These are phyloP conservation scores for Penicillium brevicompactum DNA, from an alignment of 2,329 filamentous ascomycete species.

Conservation along the genomic window DNA sequence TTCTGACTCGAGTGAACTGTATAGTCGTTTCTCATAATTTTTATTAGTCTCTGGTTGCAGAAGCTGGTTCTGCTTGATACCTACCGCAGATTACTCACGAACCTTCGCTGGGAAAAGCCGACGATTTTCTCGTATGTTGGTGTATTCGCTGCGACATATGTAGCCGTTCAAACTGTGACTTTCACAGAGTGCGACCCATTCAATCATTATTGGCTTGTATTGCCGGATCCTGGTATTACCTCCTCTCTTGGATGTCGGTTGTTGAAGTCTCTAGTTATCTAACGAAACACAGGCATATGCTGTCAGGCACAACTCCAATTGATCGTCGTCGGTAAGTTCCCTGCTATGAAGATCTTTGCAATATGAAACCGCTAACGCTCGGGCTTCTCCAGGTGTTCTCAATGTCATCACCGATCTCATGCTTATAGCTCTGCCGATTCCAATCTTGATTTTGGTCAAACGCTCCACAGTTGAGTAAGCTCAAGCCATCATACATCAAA, in stretches of 20 bases:
- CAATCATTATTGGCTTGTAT: constrained; percentile 18
- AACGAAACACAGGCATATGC: constrained; percentile 9
- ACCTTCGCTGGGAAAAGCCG: constrained; percentile 17
- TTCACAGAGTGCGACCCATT: constrained; percentile 21
- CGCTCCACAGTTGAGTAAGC: constrained; percentile 11
- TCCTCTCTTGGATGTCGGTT: not conserved
- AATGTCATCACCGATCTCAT: constrained; percentile 17
- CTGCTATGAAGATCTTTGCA: not conserved
- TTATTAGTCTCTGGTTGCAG: constrained; percentile 19
- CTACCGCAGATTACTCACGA: constrained; percentile 13
- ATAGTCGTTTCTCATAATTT: constrained; percentile 1
- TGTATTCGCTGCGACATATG: constrained; percentile 15
- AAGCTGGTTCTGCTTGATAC: constrained; percentile 19
- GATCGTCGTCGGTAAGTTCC: constrained; percentile 15
- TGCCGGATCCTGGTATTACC: constrained; percentile 16
- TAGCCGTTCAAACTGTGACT: constrained; percentile 16
- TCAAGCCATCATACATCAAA: not conserved
- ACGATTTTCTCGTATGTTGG: constrained; percentile 13
- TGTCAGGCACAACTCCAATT: constrained; percentile 18
- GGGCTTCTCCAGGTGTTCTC: constrained; percentile 6
- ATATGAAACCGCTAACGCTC: not conserved
- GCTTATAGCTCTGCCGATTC: constrained; percentile 17
- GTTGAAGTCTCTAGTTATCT: not conserved
- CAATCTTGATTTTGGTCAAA: constrained; percentile 14
- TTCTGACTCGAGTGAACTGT: constrained; percentile 5